Conservation (phyloP, 805 yeast species). For the Ogataea chonburiensis region DNA sequence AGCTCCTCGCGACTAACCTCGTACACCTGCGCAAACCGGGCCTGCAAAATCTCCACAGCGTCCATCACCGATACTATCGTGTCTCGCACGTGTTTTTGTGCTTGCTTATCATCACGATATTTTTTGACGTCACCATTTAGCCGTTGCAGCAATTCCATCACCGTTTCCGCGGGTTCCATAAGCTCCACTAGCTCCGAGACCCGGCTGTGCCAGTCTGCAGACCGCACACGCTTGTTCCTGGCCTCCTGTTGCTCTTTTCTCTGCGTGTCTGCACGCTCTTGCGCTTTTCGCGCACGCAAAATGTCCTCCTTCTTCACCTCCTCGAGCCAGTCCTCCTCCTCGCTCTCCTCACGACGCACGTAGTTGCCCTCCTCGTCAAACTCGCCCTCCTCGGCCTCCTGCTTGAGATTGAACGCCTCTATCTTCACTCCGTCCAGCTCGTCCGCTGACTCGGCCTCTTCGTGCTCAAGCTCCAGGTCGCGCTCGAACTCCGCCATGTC, state of each 20-base stretch:
- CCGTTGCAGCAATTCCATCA: conserved; percentile 53
- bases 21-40: conserved; percentile 47
- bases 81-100: conserved; percentile 22
- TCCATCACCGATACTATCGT: conserved; percentile 46
- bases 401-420: conserved; percentile 60
- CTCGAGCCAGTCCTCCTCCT: conserved; percentile 33
- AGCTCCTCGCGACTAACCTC: conserved; percentile 58
- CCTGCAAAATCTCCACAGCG: conserved; percentile 43
- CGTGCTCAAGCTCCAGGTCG: conserved; percentile 14
- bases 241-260: conserved; percentile 16
- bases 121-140: conserved; percentile 30
- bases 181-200: conserved; percentile 38
- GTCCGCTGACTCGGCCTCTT: conserved; percentile 7
- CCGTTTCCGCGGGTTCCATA: conserved; percentile 59
- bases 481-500: conserved; percentile 40
- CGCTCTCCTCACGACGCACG: conserved; percentile 33
- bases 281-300: conserved; percentile 26
- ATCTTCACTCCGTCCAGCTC: conserved; percentile 37
- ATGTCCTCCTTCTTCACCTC: conserved; percentile 25
- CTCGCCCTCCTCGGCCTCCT: conserved; percentile 57
- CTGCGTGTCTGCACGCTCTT: conserved; percentile 24
- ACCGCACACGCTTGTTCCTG: conserved; percentile 15
- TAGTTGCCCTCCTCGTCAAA: conserved; percentile 64
- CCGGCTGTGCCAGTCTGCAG: conserved; percentile 21
- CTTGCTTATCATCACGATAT: conserved; percentile 14